Conservation (phyloP, 192 early-diverging fungal species). For the Coemansia sp. region DNA sequence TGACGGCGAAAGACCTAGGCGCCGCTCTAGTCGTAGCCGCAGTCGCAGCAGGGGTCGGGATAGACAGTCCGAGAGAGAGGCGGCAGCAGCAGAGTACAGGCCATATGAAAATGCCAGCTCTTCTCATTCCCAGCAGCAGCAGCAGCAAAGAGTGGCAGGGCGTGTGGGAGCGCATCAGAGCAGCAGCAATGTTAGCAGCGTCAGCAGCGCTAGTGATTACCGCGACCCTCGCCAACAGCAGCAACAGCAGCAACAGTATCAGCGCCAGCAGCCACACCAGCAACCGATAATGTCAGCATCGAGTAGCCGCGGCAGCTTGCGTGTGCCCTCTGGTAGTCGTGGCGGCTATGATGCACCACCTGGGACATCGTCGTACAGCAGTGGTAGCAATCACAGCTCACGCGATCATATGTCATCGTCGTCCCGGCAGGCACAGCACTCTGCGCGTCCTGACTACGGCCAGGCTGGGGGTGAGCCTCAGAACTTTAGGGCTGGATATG, state of each 20-base stretch:
- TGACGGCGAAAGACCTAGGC: background rate
- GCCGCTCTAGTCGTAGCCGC: conserved; percentile 10
- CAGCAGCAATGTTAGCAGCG: conserved; percentile 23
- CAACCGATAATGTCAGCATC: background rate
- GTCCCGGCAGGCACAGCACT: conserved; percentile 2
- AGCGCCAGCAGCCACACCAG: conserved; percentile 3
- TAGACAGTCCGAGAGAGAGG: conserved; percentile 17
- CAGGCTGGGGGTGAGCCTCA: conserved; percentile 17
- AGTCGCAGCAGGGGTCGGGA: conserved; percentile 27
- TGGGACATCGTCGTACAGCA: background rate
- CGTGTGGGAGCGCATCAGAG: conserved; percentile 9
- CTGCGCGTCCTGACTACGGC: conserved; percentile 12
- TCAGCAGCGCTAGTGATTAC: conserved; percentile 12
- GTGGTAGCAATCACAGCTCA: conserved; percentile 8
- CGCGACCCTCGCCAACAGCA: conserved; percentile 9
- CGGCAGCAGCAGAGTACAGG: conserved; percentile 16
- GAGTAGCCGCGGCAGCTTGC: conserved; percentile 24
- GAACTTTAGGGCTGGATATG: conserved; percentile 47
- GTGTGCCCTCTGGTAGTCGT: conserved; percentile 14
- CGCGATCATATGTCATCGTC: conserved; percentile 4
- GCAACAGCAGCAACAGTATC: background rate
- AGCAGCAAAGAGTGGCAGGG: conserved; percentile 1
- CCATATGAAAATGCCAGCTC: conserved; percentile 18
- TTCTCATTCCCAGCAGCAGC: conserved; percentile 1
- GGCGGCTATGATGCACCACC: conserved; percentile 21